Conservation (phyloP, 441 rosid species). For the Eruca vesicaria region DNA sequence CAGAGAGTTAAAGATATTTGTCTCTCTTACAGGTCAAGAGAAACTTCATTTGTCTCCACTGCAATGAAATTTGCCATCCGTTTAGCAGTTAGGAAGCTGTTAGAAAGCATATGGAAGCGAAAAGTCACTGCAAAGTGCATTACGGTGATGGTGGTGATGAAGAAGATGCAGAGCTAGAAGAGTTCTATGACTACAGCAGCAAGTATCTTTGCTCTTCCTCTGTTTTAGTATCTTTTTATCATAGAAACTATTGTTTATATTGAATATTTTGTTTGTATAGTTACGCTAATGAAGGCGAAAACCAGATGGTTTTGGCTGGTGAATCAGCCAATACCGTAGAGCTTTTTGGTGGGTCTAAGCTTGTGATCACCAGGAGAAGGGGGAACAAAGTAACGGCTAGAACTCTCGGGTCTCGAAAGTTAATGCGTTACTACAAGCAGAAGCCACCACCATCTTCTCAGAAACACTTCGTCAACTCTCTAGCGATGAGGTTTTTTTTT, state of each 20-base stretch:
- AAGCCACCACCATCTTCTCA: conserved; percentile 37
- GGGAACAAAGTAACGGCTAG: conserved; percentile 44
- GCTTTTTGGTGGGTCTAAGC: conserved; percentile 62
- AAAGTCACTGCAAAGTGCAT: no score
- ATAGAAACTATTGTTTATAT: neutral
- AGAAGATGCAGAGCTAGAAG: no score
- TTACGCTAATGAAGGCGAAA: conserved; percentile 65
- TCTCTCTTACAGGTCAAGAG: conserved; percentile 58
- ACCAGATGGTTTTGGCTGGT: conserved; percentile 78
- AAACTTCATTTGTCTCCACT: conserved; percentile 83
- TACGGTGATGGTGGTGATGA: no score
- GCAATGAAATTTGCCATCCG: conserved; percentile 76
- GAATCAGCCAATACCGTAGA: no score
- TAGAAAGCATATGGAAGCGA: no score
- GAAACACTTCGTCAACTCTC: conserved; percentile 52
- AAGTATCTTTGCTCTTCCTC: conserved; percentile 50
- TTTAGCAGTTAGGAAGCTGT: no score
- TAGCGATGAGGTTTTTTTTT: conserved; percentile 68
- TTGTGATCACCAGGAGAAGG: conserved; percentile 69
- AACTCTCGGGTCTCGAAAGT: conserved; percentile 90
- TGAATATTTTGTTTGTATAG: conserved; percentile 50
- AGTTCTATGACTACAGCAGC: conserved; percentile 93
- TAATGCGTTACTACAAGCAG: conserved; percentile 17
- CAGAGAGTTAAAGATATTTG: neutral
- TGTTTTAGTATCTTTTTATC: neutral